A percentile compares a stretch with the other conserved stretches of the same genome.
These are phyloP conservation scores for Staphylotrichum tortipilum DNA, from an alignment of 495 filamentous ascomycete species.

Conservation along the genomic window DNA sequence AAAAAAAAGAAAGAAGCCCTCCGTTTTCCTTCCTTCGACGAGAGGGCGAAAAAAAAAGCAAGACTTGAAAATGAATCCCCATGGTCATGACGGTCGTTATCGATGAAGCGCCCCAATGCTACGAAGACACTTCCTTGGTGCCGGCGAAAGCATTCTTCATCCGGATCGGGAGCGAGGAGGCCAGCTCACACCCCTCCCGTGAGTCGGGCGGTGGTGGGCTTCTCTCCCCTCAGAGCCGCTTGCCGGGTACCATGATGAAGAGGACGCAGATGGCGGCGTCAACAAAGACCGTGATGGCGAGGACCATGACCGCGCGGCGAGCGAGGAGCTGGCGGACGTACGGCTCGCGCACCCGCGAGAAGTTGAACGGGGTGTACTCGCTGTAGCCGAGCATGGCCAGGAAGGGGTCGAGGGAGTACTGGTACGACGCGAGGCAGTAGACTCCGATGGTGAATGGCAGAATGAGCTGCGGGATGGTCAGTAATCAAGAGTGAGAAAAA, in stretches of 20 bases:
- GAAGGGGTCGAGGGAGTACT: conserved; percentile 88
- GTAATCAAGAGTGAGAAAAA: conserved; percentile 2
- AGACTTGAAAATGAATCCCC: neutral
- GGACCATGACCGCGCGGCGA: conserved; percentile 70
- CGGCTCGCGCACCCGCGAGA: conserved; percentile 74
- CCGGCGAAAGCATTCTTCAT: too few species aligned
- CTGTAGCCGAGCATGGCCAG: conserved; percentile 82
- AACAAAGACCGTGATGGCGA: conserved; percentile 61
- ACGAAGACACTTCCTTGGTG: neutral
- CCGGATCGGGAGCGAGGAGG: conserved; percentile 10
- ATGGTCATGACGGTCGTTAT: conserved; percentile 13
- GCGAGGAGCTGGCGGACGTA: conserved; percentile 77
- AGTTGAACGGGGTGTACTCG: conserved; percentile 91
- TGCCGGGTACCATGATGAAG: conserved; percentile 90
- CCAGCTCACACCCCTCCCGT: conserved; percentile 4
- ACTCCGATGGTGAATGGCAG: conserved; percentile 88
- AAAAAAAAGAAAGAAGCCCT: too few species aligned
- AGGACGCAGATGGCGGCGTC: conserved; percentile 68
- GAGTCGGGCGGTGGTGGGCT: neutral
- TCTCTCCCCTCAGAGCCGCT: conserved; percentile 52
- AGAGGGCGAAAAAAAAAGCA: neutral
- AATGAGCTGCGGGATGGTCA: conserved; percentile 55
- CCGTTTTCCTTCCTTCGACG: neutral
- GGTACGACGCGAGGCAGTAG: conserved; percentile 80
- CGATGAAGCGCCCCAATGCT: neutral